Evolutionary conservation across 2,329 filamentous ascomycete genomes (phyloP).

Genomic region (Cephalotrichum gorgonifer): DNA sequence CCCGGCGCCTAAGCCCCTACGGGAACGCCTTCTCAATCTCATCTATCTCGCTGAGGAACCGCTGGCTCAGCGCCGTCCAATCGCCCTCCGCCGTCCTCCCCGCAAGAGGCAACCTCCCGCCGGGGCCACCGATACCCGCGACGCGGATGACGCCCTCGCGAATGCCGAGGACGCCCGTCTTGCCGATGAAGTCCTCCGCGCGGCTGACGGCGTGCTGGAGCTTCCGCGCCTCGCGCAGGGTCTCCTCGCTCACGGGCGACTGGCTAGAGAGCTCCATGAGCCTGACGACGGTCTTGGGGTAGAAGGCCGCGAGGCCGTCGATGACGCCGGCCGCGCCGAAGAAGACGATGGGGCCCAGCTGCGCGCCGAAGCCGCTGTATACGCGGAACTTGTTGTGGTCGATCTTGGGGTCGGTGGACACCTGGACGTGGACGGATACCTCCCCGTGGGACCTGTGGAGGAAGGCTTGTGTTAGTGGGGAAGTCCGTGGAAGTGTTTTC

Average conservation of each 20-base stretch:
- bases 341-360: conserved; percentile 48
- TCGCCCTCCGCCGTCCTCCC: conserved; percentile 46
- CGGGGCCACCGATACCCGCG: conserved; percentile 47
- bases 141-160: conserved; percentile 52
- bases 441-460: conserved; percentile 45
- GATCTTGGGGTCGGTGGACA: conserved; percentile 48
- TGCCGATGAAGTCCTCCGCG: conserved; percentile 51
- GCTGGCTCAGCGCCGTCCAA: conserved; percentile 46
- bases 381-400: conserved; percentile 48
- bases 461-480: too few relatives aligned
- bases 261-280: conserved; percentile 38
- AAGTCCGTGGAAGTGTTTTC: too few relatives aligned
- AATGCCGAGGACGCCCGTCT: conserved; percentile 52
- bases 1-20: background rate
- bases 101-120: conserved; percentile 46
- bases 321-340: conserved; percentile 51
- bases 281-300: conserved; percentile 50
- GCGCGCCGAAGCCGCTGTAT: conserved; percentile 56
- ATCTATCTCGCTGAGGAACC: conserved; percentile 29
- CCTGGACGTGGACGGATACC: conserved; percentile 52
- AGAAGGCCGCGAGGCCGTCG: conserved; percentile 52
- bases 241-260: conserved; percentile 22
- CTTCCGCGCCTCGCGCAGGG: conserved; percentile 36
- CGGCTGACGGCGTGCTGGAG: conserved; percentile 52
- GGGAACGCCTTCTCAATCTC: conserved; percentile 25